phyloP scores from a whole-genome alignment of 2,329 filamentous ascomycete genomes.

The Cercospora sojina region DNA sequence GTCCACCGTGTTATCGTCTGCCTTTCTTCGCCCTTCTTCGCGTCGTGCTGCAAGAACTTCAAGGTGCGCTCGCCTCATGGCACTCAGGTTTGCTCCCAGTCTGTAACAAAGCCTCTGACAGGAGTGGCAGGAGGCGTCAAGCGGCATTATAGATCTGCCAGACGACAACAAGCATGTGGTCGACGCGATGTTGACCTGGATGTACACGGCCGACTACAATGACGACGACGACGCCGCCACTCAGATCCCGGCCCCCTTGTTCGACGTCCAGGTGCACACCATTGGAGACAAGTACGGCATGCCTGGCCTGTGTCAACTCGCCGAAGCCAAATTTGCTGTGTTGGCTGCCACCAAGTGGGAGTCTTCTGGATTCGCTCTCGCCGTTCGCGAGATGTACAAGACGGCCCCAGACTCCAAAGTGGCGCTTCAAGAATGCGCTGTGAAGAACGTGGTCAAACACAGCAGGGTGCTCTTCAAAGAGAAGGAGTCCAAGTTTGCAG shows the following conservation, averaged over 20 bases:
- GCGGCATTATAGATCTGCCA: neutral
- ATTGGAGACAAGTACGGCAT: slow-evolving; percentile 13
- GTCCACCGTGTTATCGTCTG: slow-evolving; percentile 33
- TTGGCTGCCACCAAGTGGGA: neutral
- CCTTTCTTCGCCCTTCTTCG: slow-evolving; percentile 28
- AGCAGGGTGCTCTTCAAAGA: neutral
- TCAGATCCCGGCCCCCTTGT: neutral
- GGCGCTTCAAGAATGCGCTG: neutral
- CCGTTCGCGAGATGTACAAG: slow-evolving; percentile 9
- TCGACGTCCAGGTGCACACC: slow-evolving; percentile 9
- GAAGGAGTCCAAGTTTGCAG: neutral
- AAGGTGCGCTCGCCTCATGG: slow-evolving; percentile 7
- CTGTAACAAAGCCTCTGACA: neutral
- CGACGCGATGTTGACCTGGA: slow-evolving; percentile 3
- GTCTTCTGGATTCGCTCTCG: neutral
- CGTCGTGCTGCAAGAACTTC: slow-evolving; percentile 26
- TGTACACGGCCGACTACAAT: slow-evolving; percentile 15
- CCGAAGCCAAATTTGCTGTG: neutral
- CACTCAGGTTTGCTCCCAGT: neutral
- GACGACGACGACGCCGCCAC: neutral
- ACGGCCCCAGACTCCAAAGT: neutral
- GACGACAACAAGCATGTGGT: slow-evolving; percentile 4
- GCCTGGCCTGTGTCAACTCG: neutral
- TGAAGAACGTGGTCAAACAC: neutral
- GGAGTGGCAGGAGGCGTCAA: slow-evolving; percentile 6